Evolutionary conservation across 129 eudicot genomes (phyloP).

Genomic region (Chrysanthemum lavandulifolium): DNA sequence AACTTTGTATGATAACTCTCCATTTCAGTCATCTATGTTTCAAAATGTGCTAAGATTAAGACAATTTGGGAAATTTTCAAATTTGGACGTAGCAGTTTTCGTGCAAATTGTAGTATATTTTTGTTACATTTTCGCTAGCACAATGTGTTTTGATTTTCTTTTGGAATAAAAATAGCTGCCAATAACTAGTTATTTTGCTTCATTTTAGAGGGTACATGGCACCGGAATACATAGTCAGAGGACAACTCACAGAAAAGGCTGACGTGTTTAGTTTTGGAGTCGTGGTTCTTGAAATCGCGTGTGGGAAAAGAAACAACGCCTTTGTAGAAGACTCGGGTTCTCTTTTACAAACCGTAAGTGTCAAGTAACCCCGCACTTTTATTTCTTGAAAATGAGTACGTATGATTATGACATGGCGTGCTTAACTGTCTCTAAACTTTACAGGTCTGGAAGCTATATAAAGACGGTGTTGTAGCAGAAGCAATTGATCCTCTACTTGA

Average conservation of each 20-base stretch:
- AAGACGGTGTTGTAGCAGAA: conserved; percentile 41
- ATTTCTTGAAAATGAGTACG: not conserved
- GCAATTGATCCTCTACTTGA: conserved; percentile 52
- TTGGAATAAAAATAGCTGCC: not conserved
- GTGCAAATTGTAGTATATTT: too few species aligned
- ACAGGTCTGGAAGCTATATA: conserved; percentile 69
- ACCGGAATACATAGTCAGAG: conserved; percentile 75
- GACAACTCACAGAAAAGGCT: conserved; percentile 80
- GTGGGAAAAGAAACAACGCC: conserved; percentile 60
- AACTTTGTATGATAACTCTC: conserved; percentile 55
- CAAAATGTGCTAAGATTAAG: not conserved
- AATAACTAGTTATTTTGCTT: conserved; percentile 2
- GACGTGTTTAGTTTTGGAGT: conserved; percentile 81
- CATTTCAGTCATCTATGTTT: not conserved
- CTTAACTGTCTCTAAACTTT: not conserved
- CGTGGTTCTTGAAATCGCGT: conserved; percentile 68
- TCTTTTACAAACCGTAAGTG: conserved; percentile 63
- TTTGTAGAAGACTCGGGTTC: conserved; percentile 61
- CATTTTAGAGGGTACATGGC: conserved; percentile 78
- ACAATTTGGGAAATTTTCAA: not conserved
- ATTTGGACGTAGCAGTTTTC: not conserved
- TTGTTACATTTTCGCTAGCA: not conserved
- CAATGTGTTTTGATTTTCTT: not conserved
- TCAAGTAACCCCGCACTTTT: not conserved
- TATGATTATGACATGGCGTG: not conserved